Conservation (phyloP, 2,329 filamentous ascomycete genomes). For the Diplodia mutila region DNA sequence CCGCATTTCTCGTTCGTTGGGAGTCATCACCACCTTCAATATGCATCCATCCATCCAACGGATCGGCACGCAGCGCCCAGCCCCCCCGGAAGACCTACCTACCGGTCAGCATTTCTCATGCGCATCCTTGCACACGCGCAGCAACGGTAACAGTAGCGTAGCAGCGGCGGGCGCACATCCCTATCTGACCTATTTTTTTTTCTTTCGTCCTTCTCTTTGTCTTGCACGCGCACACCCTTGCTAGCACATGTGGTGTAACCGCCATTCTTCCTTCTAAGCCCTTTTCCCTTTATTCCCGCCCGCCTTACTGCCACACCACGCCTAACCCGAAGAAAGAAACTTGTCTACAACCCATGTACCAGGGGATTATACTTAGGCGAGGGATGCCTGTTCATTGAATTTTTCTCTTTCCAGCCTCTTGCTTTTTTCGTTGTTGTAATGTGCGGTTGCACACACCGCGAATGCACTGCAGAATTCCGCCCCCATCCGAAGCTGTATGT, state of each 20-base stretch:
- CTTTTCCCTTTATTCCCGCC: background rate
- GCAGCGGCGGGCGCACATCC: background rate
- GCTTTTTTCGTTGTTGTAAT: background rate
- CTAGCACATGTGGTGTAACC: constrained; percentile 10
- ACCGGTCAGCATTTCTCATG: constrained; percentile 10
- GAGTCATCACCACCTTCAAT: background rate
- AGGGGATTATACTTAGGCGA: background rate
- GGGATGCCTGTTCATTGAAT: background rate
- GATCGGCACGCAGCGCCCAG: background rate
- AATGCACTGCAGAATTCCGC: background rate
- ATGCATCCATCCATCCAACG: background rate
- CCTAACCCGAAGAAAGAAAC: too few species aligned
- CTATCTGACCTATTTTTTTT: background rate
- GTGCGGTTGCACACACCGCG: background rate
- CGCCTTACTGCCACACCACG: background rate
- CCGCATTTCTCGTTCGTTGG: background rate
- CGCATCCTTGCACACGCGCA: constrained; percentile 2
- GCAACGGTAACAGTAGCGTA: background rate
- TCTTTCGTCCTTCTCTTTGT: background rate
- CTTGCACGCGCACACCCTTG: background rate
- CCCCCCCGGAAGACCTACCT: background rate
- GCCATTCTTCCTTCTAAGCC: background rate
- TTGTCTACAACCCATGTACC: too few species aligned
- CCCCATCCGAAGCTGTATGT: background rate
- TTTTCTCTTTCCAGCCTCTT: background rate